phyloP scores from a whole-genome alignment of 305 asterid species.

The Petunia hybrid region DNA sequence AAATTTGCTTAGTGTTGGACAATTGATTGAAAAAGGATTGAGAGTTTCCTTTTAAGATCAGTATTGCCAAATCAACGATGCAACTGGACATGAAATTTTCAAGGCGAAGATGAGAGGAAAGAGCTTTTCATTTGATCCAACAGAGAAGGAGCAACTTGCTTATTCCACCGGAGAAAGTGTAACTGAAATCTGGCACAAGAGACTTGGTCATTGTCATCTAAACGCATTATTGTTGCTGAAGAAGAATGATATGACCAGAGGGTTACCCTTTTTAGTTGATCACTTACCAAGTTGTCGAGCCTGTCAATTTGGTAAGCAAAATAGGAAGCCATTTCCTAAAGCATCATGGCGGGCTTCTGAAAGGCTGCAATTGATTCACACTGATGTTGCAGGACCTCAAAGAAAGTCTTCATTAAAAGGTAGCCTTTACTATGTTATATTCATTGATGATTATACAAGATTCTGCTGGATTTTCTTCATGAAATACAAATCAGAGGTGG shows the following conservation, averaged over 20 bases:
- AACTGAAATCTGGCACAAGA: slow-evolving; percentile 28
- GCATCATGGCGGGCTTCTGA: slow-evolving; percentile 18
- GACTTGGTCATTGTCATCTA: slow-evolving; percentile 30
- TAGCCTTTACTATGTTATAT: neutral
- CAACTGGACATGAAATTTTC: slow-evolving; percentile 12
- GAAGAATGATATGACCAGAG: neutral
- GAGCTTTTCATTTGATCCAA: slow-evolving; percentile 32
- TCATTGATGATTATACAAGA: slow-evolving; percentile 28
- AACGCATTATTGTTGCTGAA: neutral
- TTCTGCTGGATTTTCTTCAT: slow-evolving; percentile 24
- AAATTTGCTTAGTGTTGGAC: slow-evolving; percentile 23
- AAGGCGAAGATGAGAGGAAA: slow-evolving; percentile 22
- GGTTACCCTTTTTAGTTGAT: neutral
- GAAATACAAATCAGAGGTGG: slow-evolving; percentile 31
- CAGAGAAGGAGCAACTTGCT: slow-evolving; percentile 25
- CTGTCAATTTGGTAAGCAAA: slow-evolving; percentile 37
- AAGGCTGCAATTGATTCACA: neutral
- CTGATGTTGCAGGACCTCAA: neutral
- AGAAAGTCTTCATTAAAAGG: neutral
- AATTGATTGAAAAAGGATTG: slow-evolving; percentile 22
- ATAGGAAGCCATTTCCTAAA: neutral
- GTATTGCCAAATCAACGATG: neutral
- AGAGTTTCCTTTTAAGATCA: slow-evolving; percentile 13
- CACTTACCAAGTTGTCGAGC: slow-evolving; percentile 29
- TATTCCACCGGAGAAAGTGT: neutral